Base-by-base conservation (phyloP, 345 rosid species). In the Ceriops tagal region DNA sequence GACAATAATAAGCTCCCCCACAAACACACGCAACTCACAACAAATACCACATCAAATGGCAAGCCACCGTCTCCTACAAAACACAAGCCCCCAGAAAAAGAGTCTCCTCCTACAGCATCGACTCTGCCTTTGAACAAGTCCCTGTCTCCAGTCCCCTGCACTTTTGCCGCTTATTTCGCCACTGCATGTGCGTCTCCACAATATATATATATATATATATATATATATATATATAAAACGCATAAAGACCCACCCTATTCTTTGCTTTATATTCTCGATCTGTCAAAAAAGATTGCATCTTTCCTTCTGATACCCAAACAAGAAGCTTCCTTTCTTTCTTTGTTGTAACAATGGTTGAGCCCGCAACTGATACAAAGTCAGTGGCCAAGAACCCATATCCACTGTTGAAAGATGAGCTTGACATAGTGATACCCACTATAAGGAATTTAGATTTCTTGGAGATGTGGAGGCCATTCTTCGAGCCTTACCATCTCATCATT, bases 391-490 rank as follows among this genome's bases (percentile, higher is more conserved):
- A 58, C 55, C 73, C 0, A 56, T 8, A 11, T 15, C 79, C 93
- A 15, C 64, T 71, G 63, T 73, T 93, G 83, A 93, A 75, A 68
- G 97, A 93, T 68, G 97, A 89, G 85, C 87, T 93, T 16, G 98
- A 93, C 66, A 93, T 93, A n/a, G 97, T 93, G 13, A 93, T 93
- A 28, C 98, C 98, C 30, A 93, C 98, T 0, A 93, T 93, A 69
- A 71, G 98, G 31, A 93, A 91, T 83, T 85, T 93, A 13, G 98
- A 93, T 63, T 93, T 93, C 73, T 86, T 93, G 56, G 98, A 93
- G 84, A 91, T 86, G 96, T 93, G 98, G 98, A 86, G 98, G 83
- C 98, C 98, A 1, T 93, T 93, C 70, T 85, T 93, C 28, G 79
- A 91, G 88, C 95, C 92, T 8, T 93, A 93, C 80, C 98, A 93